Conservation (phyloP, 441 rosid genomes). For the Flueggea neowawraea region DNA sequence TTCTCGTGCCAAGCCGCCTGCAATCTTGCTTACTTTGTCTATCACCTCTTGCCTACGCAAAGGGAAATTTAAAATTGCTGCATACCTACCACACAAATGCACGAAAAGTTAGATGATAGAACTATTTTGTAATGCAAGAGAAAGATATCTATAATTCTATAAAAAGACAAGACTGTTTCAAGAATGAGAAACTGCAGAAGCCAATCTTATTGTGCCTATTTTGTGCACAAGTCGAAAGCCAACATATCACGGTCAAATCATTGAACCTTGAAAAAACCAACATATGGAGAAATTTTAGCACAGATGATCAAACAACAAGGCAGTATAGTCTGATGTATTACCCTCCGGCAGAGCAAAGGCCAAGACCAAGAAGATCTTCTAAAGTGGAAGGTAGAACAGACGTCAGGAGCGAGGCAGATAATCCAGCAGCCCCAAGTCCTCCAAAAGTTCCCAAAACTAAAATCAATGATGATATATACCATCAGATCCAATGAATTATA, state of each 20-base stretch:
- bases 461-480: conserved; percentile 16
- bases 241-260: too few species aligned
- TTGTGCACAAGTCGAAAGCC: too few species aligned
- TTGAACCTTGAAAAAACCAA: too few species aligned
- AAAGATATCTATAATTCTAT: not conserved
- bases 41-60: conserved; percentile 55
- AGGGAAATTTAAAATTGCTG: conserved; percentile 80
- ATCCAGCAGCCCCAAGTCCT: conserved; percentile 88
- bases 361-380: conserved; percentile 93
- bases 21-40: conserved; percentile 64
- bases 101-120: conserved; percentile 10
- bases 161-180: not conserved
- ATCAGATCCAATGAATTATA: conserved; percentile 10
- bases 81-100: conserved; percentile 41
- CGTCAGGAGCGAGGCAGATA: conserved; percentile 88
- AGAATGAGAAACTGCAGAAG: too few species aligned
- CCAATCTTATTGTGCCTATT: too few species aligned
- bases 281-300: too few species aligned
- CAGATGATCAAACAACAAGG: too few species aligned
- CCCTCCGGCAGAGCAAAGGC: conserved; percentile 98
- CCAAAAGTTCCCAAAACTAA: conserved; percentile 84
- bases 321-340: conserved; percentile 20
- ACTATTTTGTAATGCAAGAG: not conserved
- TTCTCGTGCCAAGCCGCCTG: conserved; percentile 61
- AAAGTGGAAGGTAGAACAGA: conserved; percentile 79